Conservation (phyloP, 768 basidiomycete species). For the Ramaria rubella region DNA sequence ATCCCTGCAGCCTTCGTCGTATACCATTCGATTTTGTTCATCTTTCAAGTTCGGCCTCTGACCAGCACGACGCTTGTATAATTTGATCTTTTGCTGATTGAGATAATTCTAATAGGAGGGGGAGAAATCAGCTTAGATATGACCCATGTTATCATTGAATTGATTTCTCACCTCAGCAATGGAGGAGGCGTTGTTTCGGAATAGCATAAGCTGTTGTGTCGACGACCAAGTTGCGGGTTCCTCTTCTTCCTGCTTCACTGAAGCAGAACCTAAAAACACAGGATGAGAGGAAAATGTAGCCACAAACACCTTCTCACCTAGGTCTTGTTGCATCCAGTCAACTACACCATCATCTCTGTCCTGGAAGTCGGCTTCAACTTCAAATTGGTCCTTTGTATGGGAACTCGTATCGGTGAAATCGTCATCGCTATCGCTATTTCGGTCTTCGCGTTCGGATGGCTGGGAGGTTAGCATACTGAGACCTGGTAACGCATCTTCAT, state of each 20-base stretch:
- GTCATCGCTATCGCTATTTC: background rate
- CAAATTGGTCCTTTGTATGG: slow-evolving; percentile 14
- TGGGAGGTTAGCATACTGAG: too few species aligned
- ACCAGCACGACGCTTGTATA: slow-evolving; percentile 13
- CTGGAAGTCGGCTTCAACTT: slow-evolving; percentile 13
- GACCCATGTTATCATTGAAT: background rate
- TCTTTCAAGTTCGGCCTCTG: slow-evolving; percentile 16
- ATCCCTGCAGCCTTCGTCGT: slow-evolving; percentile 29
- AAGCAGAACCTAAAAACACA: too few species aligned
- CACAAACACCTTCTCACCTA: too few species aligned
- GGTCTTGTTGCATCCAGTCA: slow-evolving; percentile 13
- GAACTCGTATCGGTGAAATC: slow-evolving; percentile 12
- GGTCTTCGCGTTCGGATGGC: background rate
- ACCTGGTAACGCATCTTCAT: slow-evolving; percentile 12
- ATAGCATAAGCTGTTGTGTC: slow-evolving; percentile 22
- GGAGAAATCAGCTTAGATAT: background rate
- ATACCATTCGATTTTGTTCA: slow-evolving; percentile 16
- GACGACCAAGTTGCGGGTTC: slow-evolving; percentile 17
- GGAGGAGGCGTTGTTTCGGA: slow-evolving; percentile 19
- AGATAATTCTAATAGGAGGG: slow-evolving; percentile 20
- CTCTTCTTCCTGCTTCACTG: slow-evolving; percentile 13
- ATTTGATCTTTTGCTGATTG: slow-evolving; percentile 18
- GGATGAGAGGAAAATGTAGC: too few species aligned
- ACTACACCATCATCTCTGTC: slow-evolving; percentile 13
- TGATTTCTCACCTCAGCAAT: slow-evolving; percentile 19